Conservation (phyloP, 805 yeast species). For the Komagataella kurtzmanii region DNA sequence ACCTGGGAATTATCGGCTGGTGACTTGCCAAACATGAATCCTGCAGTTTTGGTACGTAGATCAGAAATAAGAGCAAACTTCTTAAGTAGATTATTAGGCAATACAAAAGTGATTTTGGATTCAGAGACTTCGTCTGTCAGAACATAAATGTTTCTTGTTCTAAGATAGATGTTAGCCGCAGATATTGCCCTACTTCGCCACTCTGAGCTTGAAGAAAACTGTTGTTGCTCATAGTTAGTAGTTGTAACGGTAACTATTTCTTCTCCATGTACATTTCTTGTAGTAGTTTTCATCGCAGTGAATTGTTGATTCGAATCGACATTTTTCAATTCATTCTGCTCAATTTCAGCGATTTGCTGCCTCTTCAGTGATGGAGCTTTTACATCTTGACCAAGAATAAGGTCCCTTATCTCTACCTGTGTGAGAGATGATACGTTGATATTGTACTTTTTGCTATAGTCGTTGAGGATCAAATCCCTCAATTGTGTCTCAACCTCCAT, state of each 20-base stretch:
- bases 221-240: constrained; percentile 71
- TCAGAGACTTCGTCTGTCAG: constrained; percentile 45
- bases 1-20: constrained; percentile 60
- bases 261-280: constrained; percentile 90
- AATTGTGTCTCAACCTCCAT: constrained; percentile 74
- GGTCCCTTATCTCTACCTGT: constrained; percentile 85
- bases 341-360: constrained; percentile 73
- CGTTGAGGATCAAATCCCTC: constrained; percentile 76
- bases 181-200: constrained; percentile 88
- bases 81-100: constrained; percentile 72
- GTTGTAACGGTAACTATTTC: constrained; percentile 92
- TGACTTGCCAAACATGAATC: constrained; percentile 64
- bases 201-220: constrained; percentile 73
- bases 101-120: constrained; percentile 49
- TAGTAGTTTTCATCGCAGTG: constrained; percentile 69
- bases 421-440: constrained; percentile 82
- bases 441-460: constrained; percentile 74
- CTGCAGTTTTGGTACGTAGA: constrained; percentile 71
- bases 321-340: constrained; percentile 28
- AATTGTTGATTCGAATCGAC: constrained; percentile 34
- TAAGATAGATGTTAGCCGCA: constrained; percentile 54
- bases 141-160: constrained; percentile 65
- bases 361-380: constrained; percentile 80
- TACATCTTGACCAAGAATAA: constrained; percentile 89
- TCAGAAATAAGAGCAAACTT: constrained; percentile 76